phyloP scores from a whole-genome alignment of 2,329 filamentous ascomycete genomes.

The Alternaria atra region DNA sequence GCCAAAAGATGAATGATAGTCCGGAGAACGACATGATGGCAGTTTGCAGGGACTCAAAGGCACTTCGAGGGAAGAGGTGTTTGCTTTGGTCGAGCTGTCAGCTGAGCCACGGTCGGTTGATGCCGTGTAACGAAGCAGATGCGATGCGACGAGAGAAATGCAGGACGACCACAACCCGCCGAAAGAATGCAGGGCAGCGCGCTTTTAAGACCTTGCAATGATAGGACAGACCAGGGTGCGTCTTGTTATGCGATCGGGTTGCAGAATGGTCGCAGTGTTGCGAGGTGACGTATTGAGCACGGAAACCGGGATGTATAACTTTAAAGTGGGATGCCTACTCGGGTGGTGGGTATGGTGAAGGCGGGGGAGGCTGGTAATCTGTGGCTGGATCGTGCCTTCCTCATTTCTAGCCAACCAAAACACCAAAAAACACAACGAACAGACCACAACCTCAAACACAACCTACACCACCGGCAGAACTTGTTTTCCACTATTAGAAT shows the following conservation, averaged over 20 bases:
- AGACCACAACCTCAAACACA: background rate
- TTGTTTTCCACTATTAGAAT: background rate
- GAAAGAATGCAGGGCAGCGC: slow-evolving; percentile 17
- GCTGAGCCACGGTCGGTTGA: slow-evolving; percentile 14
- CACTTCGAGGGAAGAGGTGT: slow-evolving; percentile 10
- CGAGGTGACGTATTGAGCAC: slow-evolving; percentile 35
- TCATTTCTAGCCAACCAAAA: slow-evolving; percentile 23
- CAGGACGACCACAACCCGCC: slow-evolving; percentile 20
- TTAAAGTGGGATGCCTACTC: slow-evolving; percentile 13
- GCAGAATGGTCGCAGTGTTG: slow-evolving; percentile 16
- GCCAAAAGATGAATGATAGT: slow-evolving; percentile 69
- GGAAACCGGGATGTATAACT: slow-evolving; percentile 24
- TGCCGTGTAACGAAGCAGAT: slow-evolving; percentile 11
- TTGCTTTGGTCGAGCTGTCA: slow-evolving; percentile 19
- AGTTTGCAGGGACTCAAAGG: slow-evolving; percentile 10
- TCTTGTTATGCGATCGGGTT: slow-evolving; percentile 25
- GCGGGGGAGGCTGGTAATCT: slow-evolving; percentile 36
- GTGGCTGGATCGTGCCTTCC: slow-evolving; percentile 33
- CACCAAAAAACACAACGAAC: slow-evolving; percentile 1
- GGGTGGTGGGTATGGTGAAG: slow-evolving; percentile 20
- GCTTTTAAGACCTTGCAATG: slow-evolving; percentile 24
- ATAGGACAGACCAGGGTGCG: slow-evolving; percentile 20
- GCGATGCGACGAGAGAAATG: slow-evolving; percentile 19
- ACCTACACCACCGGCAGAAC: background rate
- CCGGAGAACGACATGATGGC: slow-evolving; percentile 60